phyloP scores from a whole-genome alignment of 75 land plant species.

The Sequoiadendron giganteum region DNA sequence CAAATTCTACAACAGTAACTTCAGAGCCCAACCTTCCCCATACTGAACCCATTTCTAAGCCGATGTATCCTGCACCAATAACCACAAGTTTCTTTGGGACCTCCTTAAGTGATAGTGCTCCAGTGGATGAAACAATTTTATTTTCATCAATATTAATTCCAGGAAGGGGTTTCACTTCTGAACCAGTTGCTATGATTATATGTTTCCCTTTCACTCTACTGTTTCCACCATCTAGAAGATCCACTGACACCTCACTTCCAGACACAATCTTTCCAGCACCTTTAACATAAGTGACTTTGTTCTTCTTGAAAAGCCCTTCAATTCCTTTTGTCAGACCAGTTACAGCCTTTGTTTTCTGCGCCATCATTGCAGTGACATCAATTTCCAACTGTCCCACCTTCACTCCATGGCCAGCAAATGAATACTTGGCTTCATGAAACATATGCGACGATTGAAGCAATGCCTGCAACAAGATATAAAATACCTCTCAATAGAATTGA shows the following conservation, averaged over 20 bases:
- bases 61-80: conserved; percentile 96
- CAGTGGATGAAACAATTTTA: conserved; percentile 95
- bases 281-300: conserved; percentile 91
- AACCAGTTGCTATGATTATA: conserved; percentile 98
- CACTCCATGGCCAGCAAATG: conserved; percentile 84
- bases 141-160: conserved; percentile 72
- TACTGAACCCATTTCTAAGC: no score
- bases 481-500: not conserved
- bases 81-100: conserved; percentile 93
- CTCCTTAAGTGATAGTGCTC: conserved; percentile 73
- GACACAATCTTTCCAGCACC: conserved; percentile 84
- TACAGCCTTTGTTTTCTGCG: conserved; percentile 85
- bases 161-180: conserved; percentile 46
- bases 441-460: conserved; percentile 92
- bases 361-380: conserved; percentile 90
- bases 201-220: conserved; percentile 77
- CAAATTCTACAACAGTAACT: no score
- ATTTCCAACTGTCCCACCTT: conserved; percentile 70
- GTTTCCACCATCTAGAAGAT: conserved; percentile 67
- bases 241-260: conserved; percentile 76
- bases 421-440: conserved; percentile 93
- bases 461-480: conserved; percentile 44
- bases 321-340: conserved; percentile 79
- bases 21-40: no score
- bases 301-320: conserved; percentile 97